These are phyloP conservation scores for Paramecium sexaurelia DNA, from an alignment of 73 alveolate genomes.

Conservation along the genomic window DNA sequence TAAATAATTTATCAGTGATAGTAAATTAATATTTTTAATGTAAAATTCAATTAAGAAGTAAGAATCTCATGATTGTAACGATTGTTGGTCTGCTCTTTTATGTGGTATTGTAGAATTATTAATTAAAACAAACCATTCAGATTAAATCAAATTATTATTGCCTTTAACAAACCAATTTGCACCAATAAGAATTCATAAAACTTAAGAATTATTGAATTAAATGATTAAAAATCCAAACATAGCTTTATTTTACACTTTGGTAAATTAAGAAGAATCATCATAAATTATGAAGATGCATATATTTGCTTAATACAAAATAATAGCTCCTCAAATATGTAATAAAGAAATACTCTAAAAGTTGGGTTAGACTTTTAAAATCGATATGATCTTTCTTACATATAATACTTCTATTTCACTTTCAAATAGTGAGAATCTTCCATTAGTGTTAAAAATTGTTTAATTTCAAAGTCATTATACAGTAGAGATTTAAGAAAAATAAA, in stretches of 20 bases:
- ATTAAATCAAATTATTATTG: not conserved
- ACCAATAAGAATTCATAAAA: not conserved
- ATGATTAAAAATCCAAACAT: not conserved
- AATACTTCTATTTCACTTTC: constrained; percentile 1
- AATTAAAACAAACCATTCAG: not conserved
- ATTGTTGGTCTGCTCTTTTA: constrained; percentile 7
- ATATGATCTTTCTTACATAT: not conserved
- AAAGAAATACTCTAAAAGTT: not conserved
- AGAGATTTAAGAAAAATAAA: not conserved
- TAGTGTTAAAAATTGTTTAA: not conserved
- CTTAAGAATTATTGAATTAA: not conserved
- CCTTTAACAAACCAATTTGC: not conserved
- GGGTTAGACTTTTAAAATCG: not conserved
- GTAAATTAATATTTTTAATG: not conserved
- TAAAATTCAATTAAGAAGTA: not conserved
- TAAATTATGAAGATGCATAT: not conserved
- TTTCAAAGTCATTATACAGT: not conserved
- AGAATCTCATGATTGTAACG: constrained; percentile 6
- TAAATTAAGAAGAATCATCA: not conserved
- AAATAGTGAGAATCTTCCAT: not conserved
- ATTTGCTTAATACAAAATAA: not conserved
- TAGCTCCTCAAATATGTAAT: not conserved
- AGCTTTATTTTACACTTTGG: not conserved
- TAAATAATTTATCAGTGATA: not conserved
- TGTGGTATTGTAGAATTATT: constrained; percentile 14